phyloP scores from a whole-genome alignment of 2,329 filamentous ascomycete genomes.

The Rachicladosporium sp. region DNA sequence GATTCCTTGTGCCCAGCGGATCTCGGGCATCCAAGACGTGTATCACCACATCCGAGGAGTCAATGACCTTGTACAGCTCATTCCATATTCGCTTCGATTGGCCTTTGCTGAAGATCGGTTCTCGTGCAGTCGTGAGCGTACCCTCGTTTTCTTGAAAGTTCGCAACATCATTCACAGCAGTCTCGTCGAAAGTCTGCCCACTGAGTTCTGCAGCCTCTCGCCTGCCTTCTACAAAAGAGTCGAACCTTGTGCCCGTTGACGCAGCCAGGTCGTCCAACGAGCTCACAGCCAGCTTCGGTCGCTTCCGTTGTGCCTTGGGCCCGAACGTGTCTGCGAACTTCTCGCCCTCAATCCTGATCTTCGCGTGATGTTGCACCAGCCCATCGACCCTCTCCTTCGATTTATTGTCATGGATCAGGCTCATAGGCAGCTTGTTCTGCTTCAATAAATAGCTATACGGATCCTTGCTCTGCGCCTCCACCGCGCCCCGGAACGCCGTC shows the following conservation, averaged over 20 bases:
- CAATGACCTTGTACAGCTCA: constrained; percentile 82
- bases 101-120: constrained; percentile 82
- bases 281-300: constrained; percentile 76
- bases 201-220: constrained; percentile 53
- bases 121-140: constrained; percentile 33
- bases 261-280: constrained; percentile 72
- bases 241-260: constrained; percentile 67
- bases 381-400: constrained; percentile 55
- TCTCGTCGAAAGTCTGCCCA: constrained; percentile 3
- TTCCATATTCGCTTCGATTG: constrained; percentile 97
- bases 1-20: constrained; percentile 78
- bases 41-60: constrained; percentile 92
- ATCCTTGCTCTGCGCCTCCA: constrained; percentile 79
- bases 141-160: constrained; percentile 16
- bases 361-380: constrained; percentile 82
- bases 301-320: constrained; percentile 82
- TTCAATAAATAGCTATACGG: constrained; percentile 93
- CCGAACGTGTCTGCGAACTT: constrained; percentile 86
- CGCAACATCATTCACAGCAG: constrained; percentile 2
- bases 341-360: constrained; percentile 79
- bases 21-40: constrained; percentile 86
- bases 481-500: constrained; percentile 75
- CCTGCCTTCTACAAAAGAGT: constrained; percentile 65
- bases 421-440: constrained; percentile 95
- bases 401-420: constrained; percentile 69